Evolutionary conservation across 177 flowering plant genomes (phyloP), one percentile per base, ranked within the genome.

Genomic region (Telopea speciosissima): DNA sequence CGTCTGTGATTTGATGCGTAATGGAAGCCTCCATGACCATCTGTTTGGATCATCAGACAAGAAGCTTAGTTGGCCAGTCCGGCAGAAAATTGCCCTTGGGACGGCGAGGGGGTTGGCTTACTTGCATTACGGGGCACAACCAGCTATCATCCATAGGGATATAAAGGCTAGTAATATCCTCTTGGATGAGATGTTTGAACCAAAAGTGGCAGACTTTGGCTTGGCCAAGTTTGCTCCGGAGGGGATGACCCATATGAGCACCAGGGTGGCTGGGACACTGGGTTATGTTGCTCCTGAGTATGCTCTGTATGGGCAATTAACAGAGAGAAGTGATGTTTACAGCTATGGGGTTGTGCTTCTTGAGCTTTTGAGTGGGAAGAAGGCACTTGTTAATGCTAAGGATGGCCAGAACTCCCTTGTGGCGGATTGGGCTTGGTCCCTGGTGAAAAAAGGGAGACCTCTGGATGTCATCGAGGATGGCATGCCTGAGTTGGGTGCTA

Each of bases 261-360:
- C 98, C 2, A 74, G 89, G 73, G 97, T 93, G 42, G 97, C 96
- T 1, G 97, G 98, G 66, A 91, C 97, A n/a, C 80, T 91, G 86
- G 98, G 98, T 8, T 93, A 93, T 82, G 91, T 91, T 60, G 93
- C 98, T 0, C 98, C 97, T 6, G 98, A 93, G 79, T 93, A 93
- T 79, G 98, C 98, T 0, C 71, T 93, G 66, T 93, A 91, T 66
- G 97, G 98, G 54, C 93, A 93, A 24, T 72, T 93, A 70, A 89
- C 98, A 0, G 97, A 93, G 71, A 85, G 90, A 63, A 88, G 93
- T 31, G 98, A 92, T 77, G 94, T 92, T 31, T 92, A 85, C 63
- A 89, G 97, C 76, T 93, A 88, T 74, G 97, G 97, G 64, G 90
- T 91, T 68, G 84, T 93, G 75, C 86, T 93, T 44, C 92, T 91